Conservation (phyloP, 495 filamentous ascomycete species). For the Aspergillus cavernicola region DNA sequence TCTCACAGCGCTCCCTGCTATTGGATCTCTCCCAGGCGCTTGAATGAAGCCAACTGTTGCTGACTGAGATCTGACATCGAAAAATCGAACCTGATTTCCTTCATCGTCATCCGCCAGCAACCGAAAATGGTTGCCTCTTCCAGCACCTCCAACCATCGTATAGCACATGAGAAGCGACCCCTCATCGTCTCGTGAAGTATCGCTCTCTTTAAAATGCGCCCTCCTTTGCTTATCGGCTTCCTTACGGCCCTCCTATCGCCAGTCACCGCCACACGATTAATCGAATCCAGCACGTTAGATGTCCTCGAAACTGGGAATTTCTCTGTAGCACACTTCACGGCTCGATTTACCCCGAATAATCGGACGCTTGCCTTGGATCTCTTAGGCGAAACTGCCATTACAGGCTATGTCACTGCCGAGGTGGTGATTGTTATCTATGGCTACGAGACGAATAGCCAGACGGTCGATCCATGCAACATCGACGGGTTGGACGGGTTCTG, state of each 20-base stretch:
- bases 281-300: not conserved
- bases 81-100: no score
- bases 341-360: slow-evolving; percentile 61
- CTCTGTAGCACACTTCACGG: slow-evolving; percentile 72
- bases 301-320: slow-evolving; percentile 42
- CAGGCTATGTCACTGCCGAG: not conserved
- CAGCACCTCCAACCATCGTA: no score
- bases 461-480: slow-evolving; percentile 66
- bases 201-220: no score
- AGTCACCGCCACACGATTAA: not conserved
- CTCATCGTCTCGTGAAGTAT: no score
- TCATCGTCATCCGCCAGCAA: no score
- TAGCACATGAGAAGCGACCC: no score
- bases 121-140: no score
- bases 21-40: no score
- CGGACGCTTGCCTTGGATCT: not conserved
- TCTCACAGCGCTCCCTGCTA: no score
- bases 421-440: not conserved
- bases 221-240: no score
- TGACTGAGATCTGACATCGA: no score
- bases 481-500: slow-evolving; percentile 23
- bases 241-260: not conserved
- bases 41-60: no score
- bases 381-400: not conserved
- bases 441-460: slow-evolving; percentile 48